These are phyloP conservation scores for Benincasa hispida DNA, from an alignment of 306 rosid species.

Conservation along the genomic window DNA sequence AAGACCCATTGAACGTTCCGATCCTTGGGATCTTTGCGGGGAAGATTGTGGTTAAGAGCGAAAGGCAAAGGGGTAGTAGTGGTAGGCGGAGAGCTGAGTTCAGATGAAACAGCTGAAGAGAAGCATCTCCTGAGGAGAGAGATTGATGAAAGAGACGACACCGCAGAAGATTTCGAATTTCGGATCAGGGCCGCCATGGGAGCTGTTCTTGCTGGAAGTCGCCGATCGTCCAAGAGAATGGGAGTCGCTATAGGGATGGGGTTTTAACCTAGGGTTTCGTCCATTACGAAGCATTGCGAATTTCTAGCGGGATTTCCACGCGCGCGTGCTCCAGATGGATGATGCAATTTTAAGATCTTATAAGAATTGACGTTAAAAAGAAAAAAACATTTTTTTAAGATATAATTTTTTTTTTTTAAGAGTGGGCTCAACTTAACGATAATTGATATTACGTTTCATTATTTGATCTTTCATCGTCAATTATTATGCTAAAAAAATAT, in stretches of 20 bases:
- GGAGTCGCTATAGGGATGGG: background rate
- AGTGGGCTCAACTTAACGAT: too few species aligned
- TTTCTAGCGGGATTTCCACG: background rate
- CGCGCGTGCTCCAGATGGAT: background rate
- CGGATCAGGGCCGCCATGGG: constrained; percentile 87
- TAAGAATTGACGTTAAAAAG: too few species aligned
- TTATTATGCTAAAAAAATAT: too few species aligned
- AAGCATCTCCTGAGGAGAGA: constrained; percentile 20
- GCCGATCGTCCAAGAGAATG: background rate
- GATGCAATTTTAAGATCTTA: background rate
- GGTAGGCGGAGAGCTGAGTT: constrained; percentile 12
- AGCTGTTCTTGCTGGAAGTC: constrained; percentile 19
- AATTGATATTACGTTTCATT: too few species aligned
- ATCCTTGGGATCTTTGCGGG: constrained; percentile 31
- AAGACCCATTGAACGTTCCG: constrained; percentile 77
- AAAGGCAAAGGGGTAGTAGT: constrained; percentile 17
- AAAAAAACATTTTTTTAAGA: too few species aligned
- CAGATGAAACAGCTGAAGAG: constrained; percentile 25
- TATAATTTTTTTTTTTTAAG: too few species aligned
- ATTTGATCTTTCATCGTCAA: too few species aligned
- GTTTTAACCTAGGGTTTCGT: background rate
- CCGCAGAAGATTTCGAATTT: constrained; percentile 24
- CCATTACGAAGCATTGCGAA: background rate
- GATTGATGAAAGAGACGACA: constrained; percentile 13
- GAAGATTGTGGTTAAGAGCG: constrained; percentile 10